Percentiles rank a stretch among this genome's conserved stretches.
These are phyloP conservation scores for Populus ilicifolia DNA, from an alignment of 345 rosid genomes.

Conservation along the genomic window DNA sequence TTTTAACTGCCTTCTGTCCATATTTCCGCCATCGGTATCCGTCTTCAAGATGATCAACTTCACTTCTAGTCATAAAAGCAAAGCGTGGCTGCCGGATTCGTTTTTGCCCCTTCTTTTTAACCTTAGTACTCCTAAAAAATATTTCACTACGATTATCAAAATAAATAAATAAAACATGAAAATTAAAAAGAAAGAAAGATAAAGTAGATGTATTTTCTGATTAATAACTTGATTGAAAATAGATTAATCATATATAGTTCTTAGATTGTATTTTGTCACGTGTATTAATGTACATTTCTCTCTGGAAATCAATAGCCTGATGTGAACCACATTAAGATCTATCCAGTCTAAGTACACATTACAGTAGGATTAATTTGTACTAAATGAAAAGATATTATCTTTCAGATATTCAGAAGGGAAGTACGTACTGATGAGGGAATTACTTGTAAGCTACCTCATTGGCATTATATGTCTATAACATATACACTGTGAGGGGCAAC, in stretches of 20 bases:
- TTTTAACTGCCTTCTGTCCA: slow-evolving; percentile 92
- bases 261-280: not conserved
- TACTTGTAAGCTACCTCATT: not conserved
- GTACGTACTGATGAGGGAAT: no score
- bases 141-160: slow-evolving; percentile 30
- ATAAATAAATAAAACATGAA: not conserved
- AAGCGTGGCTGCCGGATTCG: slow-evolving; percentile 78
- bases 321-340: not conserved
- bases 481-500: not conserved
- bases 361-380: not conserved
- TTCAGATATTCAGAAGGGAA: not conserved
- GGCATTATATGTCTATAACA: not conserved
- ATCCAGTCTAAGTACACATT: not conserved
- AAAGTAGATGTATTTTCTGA: not conserved
- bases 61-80: slow-evolving; percentile 93
- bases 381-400: not conserved
- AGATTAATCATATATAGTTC: not conserved
- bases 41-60: slow-evolving; percentile 95
- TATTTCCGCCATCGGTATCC: slow-evolving; percentile 90
- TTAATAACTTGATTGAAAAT: not conserved
- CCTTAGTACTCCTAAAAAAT: slow-evolving; percentile 56
- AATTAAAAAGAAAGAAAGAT: not conserved
- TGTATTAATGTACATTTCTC: not conserved
- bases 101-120: slow-evolving; percentile 73
- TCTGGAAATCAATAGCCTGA: not conserved